Conservation (phyloP, 2,329 filamentous ascomycete genomes). For the Cadophora sp. region DNA sequence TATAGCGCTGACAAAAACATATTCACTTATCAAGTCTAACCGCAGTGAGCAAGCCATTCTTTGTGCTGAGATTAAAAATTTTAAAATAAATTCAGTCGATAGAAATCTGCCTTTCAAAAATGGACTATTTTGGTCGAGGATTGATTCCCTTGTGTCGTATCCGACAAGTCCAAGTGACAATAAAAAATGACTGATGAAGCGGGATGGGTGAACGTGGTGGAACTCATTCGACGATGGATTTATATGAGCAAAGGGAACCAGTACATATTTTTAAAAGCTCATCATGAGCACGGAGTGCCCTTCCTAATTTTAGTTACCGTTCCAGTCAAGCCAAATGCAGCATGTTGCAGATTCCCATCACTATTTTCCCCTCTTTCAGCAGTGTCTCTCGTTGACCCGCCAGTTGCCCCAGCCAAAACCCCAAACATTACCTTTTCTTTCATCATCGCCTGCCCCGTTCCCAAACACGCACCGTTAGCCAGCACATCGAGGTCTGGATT, state of each 20-base stretch:
- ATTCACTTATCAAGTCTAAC: too few relatives aligned
- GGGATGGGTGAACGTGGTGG: not conserved
- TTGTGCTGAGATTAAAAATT: too few relatives aligned
- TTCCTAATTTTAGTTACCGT: not conserved
- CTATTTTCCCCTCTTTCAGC: not conserved
- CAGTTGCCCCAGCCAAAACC: not conserved
- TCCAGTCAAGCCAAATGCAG: not conserved
- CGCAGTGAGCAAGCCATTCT: too few relatives aligned
- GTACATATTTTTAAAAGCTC: too few relatives aligned
- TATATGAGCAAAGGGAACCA: not conserved
- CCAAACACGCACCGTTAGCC: constrained; percentile 23
- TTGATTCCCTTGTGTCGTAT: too few relatives aligned
- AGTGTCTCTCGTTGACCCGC: not conserved
- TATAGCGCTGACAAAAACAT: too few relatives aligned
- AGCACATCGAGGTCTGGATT: constrained; percentile 21
- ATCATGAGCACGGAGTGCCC: not conserved
- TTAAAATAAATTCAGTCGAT: too few relatives aligned
- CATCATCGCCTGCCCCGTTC: constrained; percentile 10
- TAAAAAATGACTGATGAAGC: too few relatives aligned
- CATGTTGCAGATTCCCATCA: not conserved
- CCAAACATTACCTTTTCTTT: constrained; percentile 19
- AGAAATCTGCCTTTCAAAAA: too few relatives aligned
- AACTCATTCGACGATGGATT: not conserved
- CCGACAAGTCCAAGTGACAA: too few relatives aligned
- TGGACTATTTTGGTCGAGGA: too few relatives aligned